Percentiles rank a stretch among this genome's conserved stretches.
phyloP scores from a whole-genome alignment of 2,329 filamentous ascomycete genomes.

The Colletotrichum spinosum region DNA sequence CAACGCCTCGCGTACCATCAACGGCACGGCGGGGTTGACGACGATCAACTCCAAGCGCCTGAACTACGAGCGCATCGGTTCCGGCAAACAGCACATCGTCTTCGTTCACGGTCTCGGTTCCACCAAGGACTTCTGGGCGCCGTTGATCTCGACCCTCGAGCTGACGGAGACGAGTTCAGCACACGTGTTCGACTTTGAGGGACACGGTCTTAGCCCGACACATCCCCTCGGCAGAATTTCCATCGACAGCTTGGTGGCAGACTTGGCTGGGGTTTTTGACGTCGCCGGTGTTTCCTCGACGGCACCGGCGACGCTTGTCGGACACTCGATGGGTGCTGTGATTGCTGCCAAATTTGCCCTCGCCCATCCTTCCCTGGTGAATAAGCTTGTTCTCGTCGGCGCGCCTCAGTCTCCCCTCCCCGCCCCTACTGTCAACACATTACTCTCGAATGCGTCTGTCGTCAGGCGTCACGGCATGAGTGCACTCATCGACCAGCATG shows the following conservation, averaged over 20 bases:
- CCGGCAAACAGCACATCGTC: slow-evolving; percentile 48
- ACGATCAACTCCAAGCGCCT: slow-evolving; percentile 54
- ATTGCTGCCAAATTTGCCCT: slow-evolving; percentile 57
- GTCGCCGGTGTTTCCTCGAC: slow-evolving; percentile 44
- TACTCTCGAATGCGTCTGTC: slow-evolving; percentile 49
- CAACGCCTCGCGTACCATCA: slow-evolving; percentile 38
- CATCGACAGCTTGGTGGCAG: slow-evolving; percentile 56
- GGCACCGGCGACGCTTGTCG: slow-evolving; percentile 54
- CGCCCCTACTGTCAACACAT: slow-evolving; percentile 44
- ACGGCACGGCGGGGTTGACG: slow-evolving; percentile 45
- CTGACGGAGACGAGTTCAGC: slow-evolving; percentile 46
- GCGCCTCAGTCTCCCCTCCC: slow-evolving; percentile 60
- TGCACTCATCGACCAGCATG: slow-evolving; percentile 53
- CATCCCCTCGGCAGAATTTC: slow-evolving; percentile 54
- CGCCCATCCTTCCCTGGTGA: slow-evolving; percentile 52
- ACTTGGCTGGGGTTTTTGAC: slow-evolving; percentile 54
- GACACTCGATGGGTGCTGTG: slow-evolving; percentile 64
- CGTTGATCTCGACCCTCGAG: slow-evolving; percentile 52
- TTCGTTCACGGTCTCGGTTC: slow-evolving; percentile 69
- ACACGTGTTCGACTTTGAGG: slow-evolving; percentile 66
- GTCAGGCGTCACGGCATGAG: slow-evolving; percentile 59
- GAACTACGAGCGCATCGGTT: slow-evolving; percentile 49
- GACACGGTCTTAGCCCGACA: slow-evolving; percentile 66
- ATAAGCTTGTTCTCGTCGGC: slow-evolving; percentile 59
- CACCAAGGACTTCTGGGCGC: slow-evolving; percentile 56